Conservation (phyloP, 345 rosid genomes). For the Erucastrum elatum region DNA sequence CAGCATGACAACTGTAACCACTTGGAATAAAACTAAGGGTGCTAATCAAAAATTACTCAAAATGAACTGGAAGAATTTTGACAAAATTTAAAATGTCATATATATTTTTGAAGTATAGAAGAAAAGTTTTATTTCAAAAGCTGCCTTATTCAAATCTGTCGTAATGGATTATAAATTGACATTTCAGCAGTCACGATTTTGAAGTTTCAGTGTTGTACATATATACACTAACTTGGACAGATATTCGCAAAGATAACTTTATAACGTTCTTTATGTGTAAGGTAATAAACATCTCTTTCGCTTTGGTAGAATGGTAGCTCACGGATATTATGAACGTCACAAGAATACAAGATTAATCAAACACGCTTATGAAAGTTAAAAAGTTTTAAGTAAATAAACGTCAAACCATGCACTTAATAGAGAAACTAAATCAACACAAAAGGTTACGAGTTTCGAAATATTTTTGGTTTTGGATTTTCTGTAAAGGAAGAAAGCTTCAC, state of each 20-base stretch:
- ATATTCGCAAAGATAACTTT: not conserved
- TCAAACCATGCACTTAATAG: not conserved
- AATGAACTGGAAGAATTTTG: too few relatives aligned
- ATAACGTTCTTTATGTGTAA: not conserved
- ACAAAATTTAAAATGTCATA: too few relatives aligned
- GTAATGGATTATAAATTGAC: not conserved
- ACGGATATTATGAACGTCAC: not conserved
- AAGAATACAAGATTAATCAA: not conserved
- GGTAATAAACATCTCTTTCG: not conserved
- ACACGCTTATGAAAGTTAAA: not conserved
- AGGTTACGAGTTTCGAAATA: not conserved
- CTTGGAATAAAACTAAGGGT: too few relatives aligned
- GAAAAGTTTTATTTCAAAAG: not conserved
- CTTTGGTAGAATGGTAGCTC: slow-evolving; percentile 12
- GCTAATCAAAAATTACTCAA: too few relatives aligned
- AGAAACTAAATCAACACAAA: slow-evolving; percentile 5
- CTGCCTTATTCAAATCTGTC: not conserved
- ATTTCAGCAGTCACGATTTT: not conserved
- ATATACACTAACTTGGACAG: not conserved
- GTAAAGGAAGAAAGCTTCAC: not conserved
- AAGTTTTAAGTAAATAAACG: not conserved
- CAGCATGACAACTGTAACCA: too few relatives aligned
- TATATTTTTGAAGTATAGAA: too few relatives aligned
- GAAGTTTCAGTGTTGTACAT: not conserved
- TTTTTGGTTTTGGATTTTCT: not conserved